Base-by-base conservation (phyloP, 768 basidiomycete species). In the Boletus insuetus region DNA sequence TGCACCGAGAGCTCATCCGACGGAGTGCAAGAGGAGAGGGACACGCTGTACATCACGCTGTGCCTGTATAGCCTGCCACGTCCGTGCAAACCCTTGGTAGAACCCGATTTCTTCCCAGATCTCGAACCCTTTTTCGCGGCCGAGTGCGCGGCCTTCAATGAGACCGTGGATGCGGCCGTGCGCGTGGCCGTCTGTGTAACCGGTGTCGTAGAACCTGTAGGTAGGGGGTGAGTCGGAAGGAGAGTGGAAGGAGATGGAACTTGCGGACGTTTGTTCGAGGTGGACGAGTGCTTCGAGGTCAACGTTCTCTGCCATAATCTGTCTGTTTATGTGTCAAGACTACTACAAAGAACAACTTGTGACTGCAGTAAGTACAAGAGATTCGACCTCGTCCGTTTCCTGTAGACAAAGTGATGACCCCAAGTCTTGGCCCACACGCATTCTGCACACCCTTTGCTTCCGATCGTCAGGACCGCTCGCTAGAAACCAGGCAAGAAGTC, bases 31-130 rank as follows among this genome's bases (percentile, higher is more conserved):
- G n/a, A n/a, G n/a, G n/a, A n/a, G n/a, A n/a, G n/a, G n/a, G n/a
- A n/a, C n/a, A n/a, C n/a, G n/a, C n/a, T 71, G 72, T 8, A 9
- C 29, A 20, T 71, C 62, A 40, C 75, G 24, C 1, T 24, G 24
- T 24, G 24, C 24, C 24, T 24, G 74, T 50, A 90, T 72, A 3
- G 76, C 75, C 55, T 74, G 69, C 91, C 91, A 97, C 52, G 85
- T 81, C 51, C 64, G 58, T 3, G 92, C 92, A 62, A 89, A 88
- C 6, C 94, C 96, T 63, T 95, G 82, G 68, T 95, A 95, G 64
- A 87, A 98, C 2, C 91, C 94, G 13, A 99, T 80, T 70, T 99
- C 96, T 70, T 98, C 95, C 94, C 94, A 98, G 73, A 97, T 85
- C 72, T 96, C 94, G 69, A 86, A 98, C 0, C 90, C 91, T 62